Evolutionary conservation across 768 basidiomycete genomes (phyloP), one percentile per base, ranked within the genome.

Genomic region (Dacryopinax primogenitus): DNA sequence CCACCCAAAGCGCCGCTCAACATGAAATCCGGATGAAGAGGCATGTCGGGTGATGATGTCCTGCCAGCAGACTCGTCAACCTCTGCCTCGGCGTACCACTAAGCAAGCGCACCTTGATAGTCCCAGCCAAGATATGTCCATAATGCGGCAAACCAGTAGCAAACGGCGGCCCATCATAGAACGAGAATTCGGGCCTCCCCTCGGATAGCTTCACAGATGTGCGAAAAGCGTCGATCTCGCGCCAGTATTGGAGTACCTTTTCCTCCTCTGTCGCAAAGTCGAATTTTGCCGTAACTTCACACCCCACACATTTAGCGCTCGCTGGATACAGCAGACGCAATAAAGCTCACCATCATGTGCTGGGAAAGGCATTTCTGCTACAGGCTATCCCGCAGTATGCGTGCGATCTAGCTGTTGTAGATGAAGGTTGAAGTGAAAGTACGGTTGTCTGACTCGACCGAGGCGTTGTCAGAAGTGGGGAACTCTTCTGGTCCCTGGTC

Each of bases 11-110:
- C 95, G 85, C 66, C 95, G 86, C 65, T 86, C 83, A 70, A 98
- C 95, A 72, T 97, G 88, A 75, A 84, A 86, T 4, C 95, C 95
- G 64, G 88, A 92, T 63, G 91, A 86, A 74, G 92, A 88, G 1
- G 94, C 94, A 77, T 96, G 92, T 64, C 95, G 84, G 44, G 95
- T 98, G 65, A 98, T 92, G 72, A 98, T 94, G 74, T 98, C 95
- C 95, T 98, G 72, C 32, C 21, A 58, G 9, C 51, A 26, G 7
- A 44, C 23, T 3, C 6, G 21, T 45, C 35, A 39, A 47, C 41
- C 44, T 18, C 51, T 21, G 26, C 26, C 9, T 2, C 11, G 11
- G 26, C 51, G 61, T 62, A 62, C 16, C 33, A 34, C 7, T 18
- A 23, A 23, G 1, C 15, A 21, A 18, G 21, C 81, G 68, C 69